Evolutionary conservation across 2,329 filamentous ascomycete species (phyloP).

Genomic region (Fusarium dlaminii): DNA sequence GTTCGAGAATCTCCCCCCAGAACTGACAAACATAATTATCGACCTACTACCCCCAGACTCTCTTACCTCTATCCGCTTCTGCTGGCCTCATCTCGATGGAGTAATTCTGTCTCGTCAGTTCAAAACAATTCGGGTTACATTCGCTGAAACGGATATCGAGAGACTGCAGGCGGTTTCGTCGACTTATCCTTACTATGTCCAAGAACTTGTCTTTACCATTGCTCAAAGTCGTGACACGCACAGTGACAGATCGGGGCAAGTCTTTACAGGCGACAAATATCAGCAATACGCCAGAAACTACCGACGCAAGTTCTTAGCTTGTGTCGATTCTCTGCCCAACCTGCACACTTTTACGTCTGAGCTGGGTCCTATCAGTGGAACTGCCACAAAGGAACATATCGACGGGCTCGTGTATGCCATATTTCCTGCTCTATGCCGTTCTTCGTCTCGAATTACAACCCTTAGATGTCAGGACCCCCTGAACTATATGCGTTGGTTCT

Average conservation of each 20-base stretch:
- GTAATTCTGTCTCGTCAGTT: neutral
- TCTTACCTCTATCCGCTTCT: neutral
- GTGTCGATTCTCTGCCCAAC: neutral
- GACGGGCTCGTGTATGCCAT: neutral
- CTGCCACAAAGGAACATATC: neutral
- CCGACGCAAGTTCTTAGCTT: neutral
- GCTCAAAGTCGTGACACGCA: neutral
- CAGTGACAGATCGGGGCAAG: neutral
- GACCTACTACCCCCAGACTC: neutral
- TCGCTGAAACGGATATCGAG: neutral
- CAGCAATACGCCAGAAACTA: neutral
- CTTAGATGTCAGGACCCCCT: neutral
- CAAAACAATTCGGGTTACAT: neutral
- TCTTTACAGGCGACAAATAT: neutral
- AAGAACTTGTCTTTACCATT: slow-evolving; percentile 1
- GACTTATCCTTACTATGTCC: neutral
- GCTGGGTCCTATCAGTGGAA: neutral
- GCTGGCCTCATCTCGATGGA: neutral
- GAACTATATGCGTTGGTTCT: neutral
- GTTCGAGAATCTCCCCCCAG: neutral
- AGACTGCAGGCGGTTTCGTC: neutral
- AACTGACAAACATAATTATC: neutral
- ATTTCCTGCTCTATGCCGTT: neutral
- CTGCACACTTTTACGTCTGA: neutral
- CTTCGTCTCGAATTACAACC: neutral